Conservation (phyloP, 306 rosid species). For the Medicago ruthenica region DNA sequence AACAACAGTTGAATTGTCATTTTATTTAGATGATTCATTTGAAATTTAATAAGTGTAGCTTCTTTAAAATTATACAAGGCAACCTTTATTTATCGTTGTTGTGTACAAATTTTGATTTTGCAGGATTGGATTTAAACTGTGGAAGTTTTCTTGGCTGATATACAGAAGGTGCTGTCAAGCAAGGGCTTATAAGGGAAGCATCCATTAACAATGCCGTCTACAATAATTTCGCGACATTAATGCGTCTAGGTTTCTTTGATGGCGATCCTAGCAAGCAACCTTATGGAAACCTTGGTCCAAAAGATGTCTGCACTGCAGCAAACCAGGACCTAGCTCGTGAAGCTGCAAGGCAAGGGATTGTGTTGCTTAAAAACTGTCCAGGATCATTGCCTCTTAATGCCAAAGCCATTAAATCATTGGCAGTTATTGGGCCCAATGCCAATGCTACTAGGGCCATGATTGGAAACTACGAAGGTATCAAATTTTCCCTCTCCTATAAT, state of each 20-base stretch:
- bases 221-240: conserved; percentile 82
- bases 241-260: conserved; percentile 94
- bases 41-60: neutral
- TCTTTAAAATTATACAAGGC: neutral
- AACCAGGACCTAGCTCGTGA: conserved; percentile 85
- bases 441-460: conserved; percentile 89
- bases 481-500: neutral
- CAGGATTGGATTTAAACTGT: conserved; percentile 93
- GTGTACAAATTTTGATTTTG: conserved; percentile 23
- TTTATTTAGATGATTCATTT: neutral
- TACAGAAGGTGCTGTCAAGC: conserved; percentile 85
- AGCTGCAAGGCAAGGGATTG: conserved; percentile 96
- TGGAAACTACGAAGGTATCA: conserved; percentile 88
- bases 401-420: conserved; percentile 74
- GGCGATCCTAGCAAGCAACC: conserved; percentile 83
- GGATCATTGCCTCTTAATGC: conserved; percentile 74
- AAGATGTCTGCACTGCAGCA: conserved; percentile 82
- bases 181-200: conserved; percentile 77
- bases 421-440: conserved; percentile 94
- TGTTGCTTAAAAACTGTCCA: conserved; percentile 78
- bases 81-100: conserved; percentile 1
- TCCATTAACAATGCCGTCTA: conserved; percentile 73
- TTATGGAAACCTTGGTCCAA: conserved; percentile 89
- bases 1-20: neutral
- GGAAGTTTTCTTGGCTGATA: conserved; percentile 69